A percentile compares a stretch with the other conserved stretches of the same genome.
These are phyloP conservation scores for Sequoia sempervirens DNA, from an alignment of 75 land plant species.

Conservation along the genomic window DNA sequence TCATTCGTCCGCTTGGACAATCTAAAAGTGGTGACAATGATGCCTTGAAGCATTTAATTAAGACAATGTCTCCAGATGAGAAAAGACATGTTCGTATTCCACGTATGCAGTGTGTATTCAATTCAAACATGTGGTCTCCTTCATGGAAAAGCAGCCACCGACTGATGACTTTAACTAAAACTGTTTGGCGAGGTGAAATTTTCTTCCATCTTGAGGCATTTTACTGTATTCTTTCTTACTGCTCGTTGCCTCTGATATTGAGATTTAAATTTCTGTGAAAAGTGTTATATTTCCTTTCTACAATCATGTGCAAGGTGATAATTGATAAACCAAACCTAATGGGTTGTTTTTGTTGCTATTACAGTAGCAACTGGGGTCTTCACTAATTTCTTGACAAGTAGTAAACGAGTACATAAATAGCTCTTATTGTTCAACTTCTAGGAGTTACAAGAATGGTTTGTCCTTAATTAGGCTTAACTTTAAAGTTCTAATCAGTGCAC, in stretches of 20 bases:
- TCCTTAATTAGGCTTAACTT: not conserved
- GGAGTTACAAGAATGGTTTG: not conserved
- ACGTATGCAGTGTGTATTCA: slow-evolving; percentile 72
- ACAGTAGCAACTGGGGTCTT: not conserved
- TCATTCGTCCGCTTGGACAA: slow-evolving; percentile 46
- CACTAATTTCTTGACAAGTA: not conserved
- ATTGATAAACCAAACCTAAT: not conserved
- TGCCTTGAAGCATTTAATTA: slow-evolving; percentile 48
- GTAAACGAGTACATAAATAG: not conserved
- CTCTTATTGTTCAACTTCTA: not conserved
- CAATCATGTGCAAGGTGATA: not conserved
- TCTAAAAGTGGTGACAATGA: slow-evolving; percentile 70
- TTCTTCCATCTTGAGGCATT: not conserved
- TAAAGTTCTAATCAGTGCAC: not conserved
- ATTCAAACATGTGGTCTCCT: slow-evolving; percentile 64
- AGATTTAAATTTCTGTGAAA: not conserved
- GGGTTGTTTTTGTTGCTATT: not conserved
- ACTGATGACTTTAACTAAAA: slow-evolving; percentile 35
- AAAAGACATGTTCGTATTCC: slow-evolving; percentile 42
- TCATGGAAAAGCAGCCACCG: slow-evolving; percentile 54
- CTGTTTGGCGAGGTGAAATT: slow-evolving; percentile 63
- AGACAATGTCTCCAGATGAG: slow-evolving; percentile 29
- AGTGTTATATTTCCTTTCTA: not conserved
- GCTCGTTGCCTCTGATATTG: not conserved
- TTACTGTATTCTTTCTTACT: not conserved